A percentile compares a stretch with the other conserved stretches of the same genome.
phyloP scores from a whole-genome alignment of 345 rosid species.

The Moringa oleifera region DNA sequence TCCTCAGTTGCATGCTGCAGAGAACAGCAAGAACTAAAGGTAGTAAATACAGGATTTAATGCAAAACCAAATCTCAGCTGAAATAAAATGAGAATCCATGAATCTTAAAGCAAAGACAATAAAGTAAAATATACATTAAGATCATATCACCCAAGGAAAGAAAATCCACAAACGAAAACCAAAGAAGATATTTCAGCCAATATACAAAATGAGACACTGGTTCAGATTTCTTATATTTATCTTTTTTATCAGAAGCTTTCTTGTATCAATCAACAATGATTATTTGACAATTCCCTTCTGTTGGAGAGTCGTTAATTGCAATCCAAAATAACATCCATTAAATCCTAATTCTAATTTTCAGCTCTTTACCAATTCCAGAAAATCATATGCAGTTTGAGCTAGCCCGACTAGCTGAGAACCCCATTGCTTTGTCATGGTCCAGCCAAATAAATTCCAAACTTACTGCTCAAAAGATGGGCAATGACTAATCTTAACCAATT shows the following conservation, averaged over 20 bases:
- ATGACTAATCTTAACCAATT: too few species aligned
- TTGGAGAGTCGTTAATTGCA: too few species aligned
- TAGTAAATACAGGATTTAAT: background rate
- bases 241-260: too few species aligned
- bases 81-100: constrained; percentile 2
- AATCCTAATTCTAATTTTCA: background rate
- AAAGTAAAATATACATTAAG: too few species aligned
- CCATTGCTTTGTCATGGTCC: background rate
- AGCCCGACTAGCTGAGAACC: background rate
- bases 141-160: background rate
- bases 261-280: too few species aligned
- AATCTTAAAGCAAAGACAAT: too few species aligned
- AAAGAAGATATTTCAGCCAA: background rate
- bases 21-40: constrained; percentile 14
- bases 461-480: too few species aligned
- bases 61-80: background rate
- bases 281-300: too few species aligned
- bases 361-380: background rate
- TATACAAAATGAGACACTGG: too few species aligned
- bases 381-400: background rate
- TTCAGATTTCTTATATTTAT: too few species aligned
- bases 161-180: background rate
- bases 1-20: constrained; percentile 87
- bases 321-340: background rate
- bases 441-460: background rate